Conservation (phyloP, 768 basidiomycete species). For the Collybia sordida region DNA sequence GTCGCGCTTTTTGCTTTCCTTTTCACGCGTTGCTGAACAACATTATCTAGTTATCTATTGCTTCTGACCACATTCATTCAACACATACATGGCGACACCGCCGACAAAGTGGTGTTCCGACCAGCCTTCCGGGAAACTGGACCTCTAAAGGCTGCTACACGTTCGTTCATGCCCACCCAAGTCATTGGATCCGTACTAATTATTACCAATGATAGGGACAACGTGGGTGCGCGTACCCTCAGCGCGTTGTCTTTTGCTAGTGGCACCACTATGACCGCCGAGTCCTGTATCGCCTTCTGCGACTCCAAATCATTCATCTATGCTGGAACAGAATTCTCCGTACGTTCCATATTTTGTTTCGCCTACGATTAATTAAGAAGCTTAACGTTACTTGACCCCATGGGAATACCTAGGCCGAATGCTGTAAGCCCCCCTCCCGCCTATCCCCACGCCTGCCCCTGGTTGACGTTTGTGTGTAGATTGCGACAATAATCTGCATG, state of each 20-base stretch:
- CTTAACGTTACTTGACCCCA: neutral
- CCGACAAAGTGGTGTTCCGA: constrained; percentile 23
- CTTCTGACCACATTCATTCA: constrained; percentile 13
- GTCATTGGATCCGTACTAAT: no score
- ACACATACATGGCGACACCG: constrained; percentile 11
- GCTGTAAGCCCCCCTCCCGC: constrained; percentile 40
- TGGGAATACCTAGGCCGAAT: constrained; percentile 37
- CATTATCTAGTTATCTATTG: constrained; percentile 11
- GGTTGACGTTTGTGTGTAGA: constrained; percentile 34
- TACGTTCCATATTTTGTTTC: constrained; percentile 12
- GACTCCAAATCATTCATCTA: constrained; percentile 48
- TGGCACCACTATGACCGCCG: constrained; percentile 59
- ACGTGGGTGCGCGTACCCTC: constrained; percentile 56
- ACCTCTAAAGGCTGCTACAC: constrained; percentile 59
- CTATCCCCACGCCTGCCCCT: no score
- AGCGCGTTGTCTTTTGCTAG: constrained; percentile 43
- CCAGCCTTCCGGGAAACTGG: constrained; percentile 52
- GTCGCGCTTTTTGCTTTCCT: constrained; percentile 11
- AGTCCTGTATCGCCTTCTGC: constrained; percentile 49
- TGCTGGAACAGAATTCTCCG: constrained; percentile 66
- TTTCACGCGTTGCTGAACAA: neutral
- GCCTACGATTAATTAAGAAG: neutral
- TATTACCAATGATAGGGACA: constrained; percentile 43
- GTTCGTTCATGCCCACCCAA: constrained; percentile 32
- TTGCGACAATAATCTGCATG: constrained; percentile 58